Conservation (phyloP, 2,329 filamentous ascomycete species). For the Trichoderma gracile region DNA sequence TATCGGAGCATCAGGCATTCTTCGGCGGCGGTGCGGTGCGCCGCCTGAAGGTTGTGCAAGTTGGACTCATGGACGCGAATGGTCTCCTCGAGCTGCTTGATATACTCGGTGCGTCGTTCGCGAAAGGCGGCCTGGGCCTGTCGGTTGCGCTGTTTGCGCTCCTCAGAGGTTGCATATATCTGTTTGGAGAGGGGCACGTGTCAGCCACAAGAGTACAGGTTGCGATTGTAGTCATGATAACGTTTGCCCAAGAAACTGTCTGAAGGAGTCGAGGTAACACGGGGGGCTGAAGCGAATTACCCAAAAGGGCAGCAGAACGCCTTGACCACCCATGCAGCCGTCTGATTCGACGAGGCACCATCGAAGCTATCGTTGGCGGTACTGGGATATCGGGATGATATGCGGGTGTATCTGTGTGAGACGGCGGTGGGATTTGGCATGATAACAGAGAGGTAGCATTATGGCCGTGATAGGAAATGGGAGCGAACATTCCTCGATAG, state of each 20-base stretch:
- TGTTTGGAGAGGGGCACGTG: constrained; percentile 39
- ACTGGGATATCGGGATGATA: background rate
- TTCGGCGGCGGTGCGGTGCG: constrained; percentile 90
- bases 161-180: constrained; percentile 99
- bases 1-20: constrained; percentile 98
- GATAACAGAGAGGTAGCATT: background rate
- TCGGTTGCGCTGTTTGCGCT: constrained; percentile 94
- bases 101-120: constrained; percentile 96
- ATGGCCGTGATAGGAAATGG: background rate
- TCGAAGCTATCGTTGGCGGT: background rate
- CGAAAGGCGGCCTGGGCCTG: constrained; percentile 97
- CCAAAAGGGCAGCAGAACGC: constrained; percentile 8
- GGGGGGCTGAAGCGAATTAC: constrained; percentile 12
- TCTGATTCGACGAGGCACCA: background rate
- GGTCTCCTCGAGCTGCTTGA: constrained; percentile 96
- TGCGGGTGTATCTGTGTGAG: background rate
- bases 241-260: background rate
- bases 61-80: constrained; percentile 97
- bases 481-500: background rate
- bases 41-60: constrained; percentile 87
- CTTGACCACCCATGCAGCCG: constrained; percentile 4
- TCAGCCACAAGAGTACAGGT: constrained; percentile 26
- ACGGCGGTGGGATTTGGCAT: background rate
- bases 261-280: background rate
- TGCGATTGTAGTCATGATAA: background rate